Base-by-base conservation (phyloP, 2,329 filamentous ascomycete genomes). In the Trichoderma koningii region DNA sequence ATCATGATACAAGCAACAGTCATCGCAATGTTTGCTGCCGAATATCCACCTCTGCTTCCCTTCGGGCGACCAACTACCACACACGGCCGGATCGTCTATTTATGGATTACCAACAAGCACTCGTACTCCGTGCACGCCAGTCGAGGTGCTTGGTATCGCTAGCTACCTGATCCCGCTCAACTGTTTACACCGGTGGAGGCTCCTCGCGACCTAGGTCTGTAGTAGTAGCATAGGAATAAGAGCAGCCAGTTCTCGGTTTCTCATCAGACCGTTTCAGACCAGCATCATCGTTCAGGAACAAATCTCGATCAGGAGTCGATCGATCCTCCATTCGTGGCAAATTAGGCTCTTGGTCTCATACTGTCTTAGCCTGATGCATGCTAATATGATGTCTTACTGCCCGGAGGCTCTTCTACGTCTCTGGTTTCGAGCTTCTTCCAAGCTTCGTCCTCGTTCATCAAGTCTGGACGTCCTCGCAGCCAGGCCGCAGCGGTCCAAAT, bases 191-290 rank as follows among this genome's bases (percentile, higher is more conserved):
- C 5, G 50, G n/a, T 15, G 28, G 44, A 44, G 10, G 28, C 19
- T 12, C 5, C 50, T 38, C 21, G 9, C 41, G 19, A 15, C 41
- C 9, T 42, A 34, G 17, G 2, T 5, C 12, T 53, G 17, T 55
- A 45, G 28, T 47, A 19, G 21, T 28, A 53, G n/a, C 48, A 34
- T 55, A 48, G 17, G 34, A 44, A 56, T 38, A 38, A 47, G 44
- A 53, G 23, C 26, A 53, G 28, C 57, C 51, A 59, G 26, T 42
- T 51, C 26, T 51, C 38, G 48, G 59, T 47, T 2, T 55, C 5
- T 61, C 51, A 42, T 48, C 57, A 52, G 44, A 52, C 63, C 68
- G 66, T 70, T 63, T 67, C 56, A 63, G 65, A 44, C 41, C n/a
- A 59, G 55, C 48, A 28, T 10, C 9, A 47, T 23, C 21, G 17